phyloP scores from a whole-genome alignment of 352 stramenopile genomes.

The Thalassiosira oceanica region DNA sequence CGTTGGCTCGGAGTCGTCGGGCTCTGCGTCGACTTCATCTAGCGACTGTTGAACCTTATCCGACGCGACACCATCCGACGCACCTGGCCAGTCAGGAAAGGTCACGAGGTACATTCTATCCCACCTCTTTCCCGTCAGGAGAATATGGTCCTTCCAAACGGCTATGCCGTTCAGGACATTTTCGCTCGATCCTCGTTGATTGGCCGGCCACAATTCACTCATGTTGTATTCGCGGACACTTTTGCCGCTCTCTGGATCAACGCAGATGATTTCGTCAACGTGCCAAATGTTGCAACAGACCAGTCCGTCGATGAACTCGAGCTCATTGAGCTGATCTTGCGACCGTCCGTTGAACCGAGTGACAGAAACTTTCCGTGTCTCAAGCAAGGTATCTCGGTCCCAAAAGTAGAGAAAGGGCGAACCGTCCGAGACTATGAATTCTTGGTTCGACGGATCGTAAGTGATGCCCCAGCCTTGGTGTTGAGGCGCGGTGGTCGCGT shows the following conservation, averaged over 20 bases:
- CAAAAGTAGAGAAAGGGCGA: constrained; percentile 89
- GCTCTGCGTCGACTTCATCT: no score
- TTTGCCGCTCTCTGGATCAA: constrained; percentile 85
- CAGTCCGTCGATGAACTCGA: constrained; percentile 89
- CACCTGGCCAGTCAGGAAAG: constrained; percentile 48
- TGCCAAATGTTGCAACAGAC: constrained; percentile 96
- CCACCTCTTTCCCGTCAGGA: constrained; percentile 92
- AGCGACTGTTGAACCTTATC: no score
- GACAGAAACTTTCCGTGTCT: constrained; percentile 79
- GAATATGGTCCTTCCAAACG: constrained; percentile 87
- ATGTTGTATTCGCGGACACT: constrained; percentile 88
- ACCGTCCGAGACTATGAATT: constrained; percentile 89
- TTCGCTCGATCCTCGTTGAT: constrained; percentile 58
- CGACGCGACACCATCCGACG: no score
- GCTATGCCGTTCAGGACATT: constrained; percentile 93
- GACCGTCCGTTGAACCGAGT: constrained; percentile 41
- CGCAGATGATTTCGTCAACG: constrained; percentile 88
- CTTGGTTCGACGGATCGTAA: no score
- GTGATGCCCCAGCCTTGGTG: no score
- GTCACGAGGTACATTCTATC: constrained; percentile 86
- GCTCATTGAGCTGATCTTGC: constrained; percentile 88
- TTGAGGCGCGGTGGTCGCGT: no score
- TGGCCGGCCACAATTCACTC: constrained; percentile 67
- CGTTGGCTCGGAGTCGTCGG: no score
- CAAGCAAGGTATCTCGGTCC: constrained; percentile 83